phyloP scores from a whole-genome alignment of 2,329 filamentous ascomycete species.

The Xylaria arbuscula region DNA sequence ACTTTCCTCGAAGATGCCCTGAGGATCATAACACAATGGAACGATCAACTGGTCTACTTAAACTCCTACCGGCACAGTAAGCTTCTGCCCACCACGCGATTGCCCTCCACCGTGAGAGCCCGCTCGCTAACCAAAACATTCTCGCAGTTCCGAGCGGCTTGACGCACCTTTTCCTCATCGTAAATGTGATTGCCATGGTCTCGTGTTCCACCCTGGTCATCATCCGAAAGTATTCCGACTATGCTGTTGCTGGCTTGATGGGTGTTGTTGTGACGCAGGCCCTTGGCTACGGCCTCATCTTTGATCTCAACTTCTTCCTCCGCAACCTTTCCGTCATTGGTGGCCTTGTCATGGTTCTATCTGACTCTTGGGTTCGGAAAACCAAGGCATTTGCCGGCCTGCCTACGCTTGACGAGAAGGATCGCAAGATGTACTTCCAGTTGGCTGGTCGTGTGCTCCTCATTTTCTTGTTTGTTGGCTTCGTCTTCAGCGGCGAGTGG shows the following conservation, averaged over 20 bases:
- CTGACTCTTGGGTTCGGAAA: constrained; percentile 98
- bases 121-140: constrained; percentile 41
- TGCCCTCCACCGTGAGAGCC: neutral
- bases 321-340: constrained; percentile 98
- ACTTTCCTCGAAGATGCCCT: constrained; percentile 98
- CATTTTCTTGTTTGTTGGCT: constrained; percentile 97
- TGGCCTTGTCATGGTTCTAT: constrained; percentile 96
- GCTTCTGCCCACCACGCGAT: constrained; percentile 24
- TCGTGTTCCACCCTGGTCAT: constrained; percentile 88
- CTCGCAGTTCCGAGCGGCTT: constrained; percentile 82
- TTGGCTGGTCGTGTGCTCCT: constrained; percentile 93
- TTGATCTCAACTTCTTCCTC: constrained; percentile 99
- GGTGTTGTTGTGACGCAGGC: constrained; percentile 92
- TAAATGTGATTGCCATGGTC: constrained; percentile 90
- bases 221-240: constrained; percentile 89
- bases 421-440: constrained; percentile 99
- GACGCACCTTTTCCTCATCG: constrained; percentile 91
- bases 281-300: constrained; percentile 96
- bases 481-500: constrained; percentile 96
- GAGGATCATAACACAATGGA: constrained; percentile 97
- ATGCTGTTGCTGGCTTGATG: constrained; percentile 90
- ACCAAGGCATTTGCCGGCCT: constrained; percentile 95
- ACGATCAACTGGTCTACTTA: constrained; percentile 91
- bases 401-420: constrained; percentile 96
- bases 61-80: constrained; percentile 93